phyloP scores from a whole-genome alignment of 371 early-diverging fungal genomes.

The Blakeslea trispora region DNA sequence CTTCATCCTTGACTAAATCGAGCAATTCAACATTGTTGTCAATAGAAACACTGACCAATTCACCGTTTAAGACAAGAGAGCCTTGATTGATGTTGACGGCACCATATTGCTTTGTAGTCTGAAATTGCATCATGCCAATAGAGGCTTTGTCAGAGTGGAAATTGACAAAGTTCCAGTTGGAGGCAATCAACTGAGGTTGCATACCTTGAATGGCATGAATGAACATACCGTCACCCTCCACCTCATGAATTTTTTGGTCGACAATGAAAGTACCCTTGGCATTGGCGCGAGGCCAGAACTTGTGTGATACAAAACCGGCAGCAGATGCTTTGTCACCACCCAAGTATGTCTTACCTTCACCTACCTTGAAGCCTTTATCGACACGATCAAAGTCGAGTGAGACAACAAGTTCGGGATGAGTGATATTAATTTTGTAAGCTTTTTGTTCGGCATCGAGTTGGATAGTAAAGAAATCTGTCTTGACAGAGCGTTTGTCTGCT shows the following conservation, averaged over 20 bases:
- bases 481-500: conserved; percentile 70
- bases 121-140: conserved; percentile 80
- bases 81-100: conserved; percentile 75
- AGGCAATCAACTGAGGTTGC: conserved; percentile 85
- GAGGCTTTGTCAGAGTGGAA: conserved; percentile 65
- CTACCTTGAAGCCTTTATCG: conserved; percentile 79
- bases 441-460: conserved; percentile 53
- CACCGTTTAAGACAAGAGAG: conserved; percentile 66
- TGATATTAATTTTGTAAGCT: conserved; percentile 57
- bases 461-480: conserved; percentile 70
- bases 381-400: conserved; percentile 67
- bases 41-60: conserved; percentile 72
- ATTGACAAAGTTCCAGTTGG: conserved; percentile 82
- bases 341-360: conserved; percentile 77
- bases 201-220: conserved; percentile 84
- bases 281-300: conserved; percentile 81
- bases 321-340: conserved; percentile 53
- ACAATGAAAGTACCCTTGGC: conserved; percentile 75
- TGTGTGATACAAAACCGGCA: conserved; percentile 69
- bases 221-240: conserved; percentile 76
- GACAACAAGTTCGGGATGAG: conserved; percentile 63
- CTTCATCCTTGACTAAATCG: conserved; percentile 56
- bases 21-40: conserved; percentile 67
- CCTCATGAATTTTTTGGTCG: conserved; percentile 63
- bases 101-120: conserved; percentile 77